phyloP scores from a whole-genome alignment of 371 early-diverging fungal species.

The Mucor sp. region DNA sequence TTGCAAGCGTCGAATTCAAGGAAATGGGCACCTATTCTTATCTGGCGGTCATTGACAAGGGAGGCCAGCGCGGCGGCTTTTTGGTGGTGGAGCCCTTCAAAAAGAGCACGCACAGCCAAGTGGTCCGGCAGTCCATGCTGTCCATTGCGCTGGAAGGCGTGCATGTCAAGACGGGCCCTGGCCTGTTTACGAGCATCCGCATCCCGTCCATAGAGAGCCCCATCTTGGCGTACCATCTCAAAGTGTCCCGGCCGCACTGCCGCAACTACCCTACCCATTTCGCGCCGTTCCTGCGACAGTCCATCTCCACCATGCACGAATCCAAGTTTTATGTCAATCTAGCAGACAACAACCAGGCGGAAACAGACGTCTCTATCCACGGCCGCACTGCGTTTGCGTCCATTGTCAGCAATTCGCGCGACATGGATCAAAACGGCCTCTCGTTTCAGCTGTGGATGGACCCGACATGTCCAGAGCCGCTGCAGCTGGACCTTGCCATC shows the following conservation, averaged over 20 bases:
- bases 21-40: conserved; percentile 50
- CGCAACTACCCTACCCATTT: conserved; percentile 38
- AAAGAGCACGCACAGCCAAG: conserved; percentile 29
- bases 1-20: conserved; percentile 40
- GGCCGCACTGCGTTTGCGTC: conserved; percentile 68
- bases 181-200: conserved; percentile 54
- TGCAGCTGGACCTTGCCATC: conserved; percentile 57
- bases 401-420: conserved; percentile 30
- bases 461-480: conserved; percentile 54
- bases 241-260: conserved; percentile 52
- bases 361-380: conserved; percentile 68
- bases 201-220: conserved; percentile 65
- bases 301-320: conserved; percentile 72
- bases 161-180: conserved; percentile 29
- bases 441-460: conserved; percentile 75
- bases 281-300: conserved; percentile 66
- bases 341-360: conserved; percentile 27
- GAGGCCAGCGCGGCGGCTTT: conserved; percentile 43
- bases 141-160: conserved; percentile 44
- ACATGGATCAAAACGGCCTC: conserved; percentile 52
- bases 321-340: conserved; percentile 68
- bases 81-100: conserved; percentile 56
- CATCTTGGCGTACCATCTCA: conserved; percentile 61
- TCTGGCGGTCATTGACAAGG: conserved; percentile 44
- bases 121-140: conserved; percentile 49